A percentile compares a stretch with the other conserved stretches of the same genome.
phyloP scores from a whole-genome alignment of 139 green algal genomes.

The Auxenochlorella pyrenoidosa region DNA sequence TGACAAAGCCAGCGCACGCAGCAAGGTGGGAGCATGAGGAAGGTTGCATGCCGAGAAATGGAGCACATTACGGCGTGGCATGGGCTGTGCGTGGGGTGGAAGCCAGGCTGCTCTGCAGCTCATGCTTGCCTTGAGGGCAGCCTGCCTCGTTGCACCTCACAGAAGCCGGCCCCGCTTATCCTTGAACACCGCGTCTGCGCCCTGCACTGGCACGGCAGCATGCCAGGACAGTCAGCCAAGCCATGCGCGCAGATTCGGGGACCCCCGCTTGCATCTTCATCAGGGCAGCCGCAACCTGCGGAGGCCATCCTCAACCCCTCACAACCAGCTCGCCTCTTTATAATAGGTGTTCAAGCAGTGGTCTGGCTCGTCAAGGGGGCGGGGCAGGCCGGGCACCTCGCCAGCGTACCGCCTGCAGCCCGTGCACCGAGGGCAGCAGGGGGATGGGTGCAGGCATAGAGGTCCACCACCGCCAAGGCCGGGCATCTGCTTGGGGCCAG shows the following conservation, averaged over 20 bases:
- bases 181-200: slow-evolving; percentile 28
- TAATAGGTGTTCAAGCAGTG: slow-evolving; percentile 52
- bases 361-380: slow-evolving; percentile 35
- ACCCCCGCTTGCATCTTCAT: too few relatives aligned
- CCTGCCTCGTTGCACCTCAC: background rate
- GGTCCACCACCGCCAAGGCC: background rate
- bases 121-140: background rate
- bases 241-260: background rate
- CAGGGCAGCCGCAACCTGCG: too few relatives aligned
- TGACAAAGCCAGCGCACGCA: background rate
- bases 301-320: too few relatives aligned
- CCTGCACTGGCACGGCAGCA: slow-evolving; percentile 10
- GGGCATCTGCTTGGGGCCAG: too few relatives aligned
- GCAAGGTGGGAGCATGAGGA: too few relatives aligned
- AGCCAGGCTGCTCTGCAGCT: background rate
- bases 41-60: too few relatives aligned
- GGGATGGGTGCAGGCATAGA: background rate
- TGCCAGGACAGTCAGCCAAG: background rate
- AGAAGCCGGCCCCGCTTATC: slow-evolving; percentile 31
- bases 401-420: background rate
- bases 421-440: background rate
- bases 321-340: background rate
- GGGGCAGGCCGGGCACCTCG: background rate
- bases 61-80: background rate
- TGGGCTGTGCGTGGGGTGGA: background rate